phyloP scores from a whole-genome alignment of 2,329 filamentous ascomycete genomes.

The Ceratocystis variospora region DNA sequence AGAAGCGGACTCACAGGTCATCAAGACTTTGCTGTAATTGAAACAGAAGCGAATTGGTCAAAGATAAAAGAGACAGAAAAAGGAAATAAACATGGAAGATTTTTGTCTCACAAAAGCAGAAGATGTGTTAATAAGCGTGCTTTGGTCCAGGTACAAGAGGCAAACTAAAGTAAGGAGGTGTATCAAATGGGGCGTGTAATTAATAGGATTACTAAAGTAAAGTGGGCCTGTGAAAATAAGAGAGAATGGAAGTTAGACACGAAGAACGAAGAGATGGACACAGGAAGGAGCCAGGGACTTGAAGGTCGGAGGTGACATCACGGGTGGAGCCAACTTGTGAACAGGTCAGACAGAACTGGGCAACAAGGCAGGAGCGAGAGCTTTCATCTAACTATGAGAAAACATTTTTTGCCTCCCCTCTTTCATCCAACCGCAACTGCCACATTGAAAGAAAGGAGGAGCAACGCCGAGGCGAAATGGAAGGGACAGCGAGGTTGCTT shows the following conservation, averaged over 20 bases:
- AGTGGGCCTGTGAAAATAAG: not conserved
- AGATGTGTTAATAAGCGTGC: not conserved
- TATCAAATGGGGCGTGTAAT: not conserved
- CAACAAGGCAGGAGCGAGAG: not conserved
- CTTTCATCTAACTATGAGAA: not conserved
- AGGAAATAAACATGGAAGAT: not conserved
- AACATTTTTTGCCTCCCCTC: too few relatives aligned
- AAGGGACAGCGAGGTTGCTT: not conserved
- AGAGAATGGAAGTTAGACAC: not conserved
- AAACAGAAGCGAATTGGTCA: slow-evolving; percentile 1
- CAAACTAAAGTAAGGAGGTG: not conserved
- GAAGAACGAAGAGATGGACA: not conserved
- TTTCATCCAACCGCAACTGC: not conserved
- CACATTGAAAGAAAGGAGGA: not conserved
- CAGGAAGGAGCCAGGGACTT: slow-evolving; percentile 3
- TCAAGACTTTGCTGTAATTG: not conserved
- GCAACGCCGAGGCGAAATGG: not conserved
- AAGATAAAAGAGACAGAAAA: not conserved
- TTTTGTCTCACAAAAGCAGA: not conserved
- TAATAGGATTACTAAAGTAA: not conserved
- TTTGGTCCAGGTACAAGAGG: slow-evolving; percentile 3
- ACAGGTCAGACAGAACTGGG: not conserved
- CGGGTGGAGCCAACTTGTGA: not conserved
- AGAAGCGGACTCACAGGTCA: not conserved
- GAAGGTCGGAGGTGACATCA: not conserved